Evolutionary conservation across 129 eudicot genomes (phyloP).

Genomic region (Gnaphalium uliginosum): DNA sequence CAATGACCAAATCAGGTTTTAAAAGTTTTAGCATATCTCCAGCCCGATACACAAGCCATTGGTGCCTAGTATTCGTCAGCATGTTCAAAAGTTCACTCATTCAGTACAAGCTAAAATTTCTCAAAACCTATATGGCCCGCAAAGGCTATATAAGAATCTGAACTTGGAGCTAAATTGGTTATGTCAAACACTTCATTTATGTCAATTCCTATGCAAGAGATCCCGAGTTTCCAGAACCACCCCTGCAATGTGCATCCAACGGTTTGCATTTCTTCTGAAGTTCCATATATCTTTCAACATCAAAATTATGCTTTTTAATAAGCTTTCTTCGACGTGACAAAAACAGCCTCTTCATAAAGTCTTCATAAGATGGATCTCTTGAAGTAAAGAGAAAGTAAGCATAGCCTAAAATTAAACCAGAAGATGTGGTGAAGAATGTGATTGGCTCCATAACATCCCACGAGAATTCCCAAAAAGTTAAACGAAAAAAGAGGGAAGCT

Average conservation of each 20-base stretch:
- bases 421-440: conserved; percentile 67
- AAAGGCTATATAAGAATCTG: too few species aligned
- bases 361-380: conserved; percentile 78
- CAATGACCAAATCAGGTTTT: too few species aligned
- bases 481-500: conserved; percentile 81
- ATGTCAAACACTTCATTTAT: not conserved
- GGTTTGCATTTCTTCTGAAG: conserved; percentile 59
- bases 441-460: conserved; percentile 99
- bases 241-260: conserved; percentile 36
- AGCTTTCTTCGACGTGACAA: conserved; percentile 75
- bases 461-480: conserved; percentile 91
- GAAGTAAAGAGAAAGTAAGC: conserved; percentile 80
- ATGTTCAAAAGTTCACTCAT: too few species aligned
- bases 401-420: conserved; percentile 71
- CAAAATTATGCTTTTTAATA: conserved; percentile 60
- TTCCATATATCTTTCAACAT: conserved; percentile 48
- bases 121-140: too few species aligned
- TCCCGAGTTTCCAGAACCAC: conserved; percentile 40
- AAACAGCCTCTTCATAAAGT: conserved; percentile 70
- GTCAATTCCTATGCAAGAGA: conserved; percentile 26
- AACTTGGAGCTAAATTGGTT: not conserved
- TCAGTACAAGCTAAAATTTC: too few species aligned
- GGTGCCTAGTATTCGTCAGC: too few species aligned
- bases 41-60: too few species aligned
- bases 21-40: too few species aligned